Evolutionary conservation across 2,329 filamentous ascomycete species (phyloP), one percentile per base, ranked within the genome.

Genomic region (Aspergillus arachidicola): DNA sequence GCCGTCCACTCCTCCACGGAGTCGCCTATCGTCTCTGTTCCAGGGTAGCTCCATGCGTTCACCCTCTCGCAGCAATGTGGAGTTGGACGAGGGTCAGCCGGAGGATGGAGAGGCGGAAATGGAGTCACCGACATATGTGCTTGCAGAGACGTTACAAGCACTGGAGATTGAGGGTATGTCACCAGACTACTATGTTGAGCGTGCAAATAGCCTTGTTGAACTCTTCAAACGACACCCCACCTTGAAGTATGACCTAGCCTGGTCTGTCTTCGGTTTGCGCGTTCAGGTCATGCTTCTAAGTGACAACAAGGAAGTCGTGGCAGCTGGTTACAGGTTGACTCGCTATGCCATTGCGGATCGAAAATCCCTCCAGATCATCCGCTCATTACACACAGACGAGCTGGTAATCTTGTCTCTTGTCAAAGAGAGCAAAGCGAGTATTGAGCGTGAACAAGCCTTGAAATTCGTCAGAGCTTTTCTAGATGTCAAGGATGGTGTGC

Each of bases 251-350:
- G 96, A 99, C 77, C 82, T 99, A 56, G 94, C 93, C 1, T 99
- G 95, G 95, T 91, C 93, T 4, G 89, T 96, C 1, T 99, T 99
- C 78, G 95, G 96, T 2, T 80, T 96, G 56, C 87, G 95, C 50
- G 94, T 98, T 83, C 95, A 99, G 79, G 89, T 92, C 69, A 96
- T 99, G 92, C 88, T 99, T 26, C 83, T 99, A 61, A 97, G 94
- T 74, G 94, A 97, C 70, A 97, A 92, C 76, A 89, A 94, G 68
- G 96, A 99, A 80, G 94, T 98, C 12, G 93, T 97, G 28, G 95
- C 95, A 30, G 93, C 95, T 50, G 95, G 93, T 1, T 99, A 98
- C 78, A 87, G 95, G 66, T 91, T 98, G 79, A 94, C 93, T 64
- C 88, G 95, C 76, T 96, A 98, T 79, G 92, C 94, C 57, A 95